Evolutionary conservation across 768 basidiomycete species (phyloP), one percentile per base, ranked within the genome.

Genomic region (Sarcodon sp.): DNA sequence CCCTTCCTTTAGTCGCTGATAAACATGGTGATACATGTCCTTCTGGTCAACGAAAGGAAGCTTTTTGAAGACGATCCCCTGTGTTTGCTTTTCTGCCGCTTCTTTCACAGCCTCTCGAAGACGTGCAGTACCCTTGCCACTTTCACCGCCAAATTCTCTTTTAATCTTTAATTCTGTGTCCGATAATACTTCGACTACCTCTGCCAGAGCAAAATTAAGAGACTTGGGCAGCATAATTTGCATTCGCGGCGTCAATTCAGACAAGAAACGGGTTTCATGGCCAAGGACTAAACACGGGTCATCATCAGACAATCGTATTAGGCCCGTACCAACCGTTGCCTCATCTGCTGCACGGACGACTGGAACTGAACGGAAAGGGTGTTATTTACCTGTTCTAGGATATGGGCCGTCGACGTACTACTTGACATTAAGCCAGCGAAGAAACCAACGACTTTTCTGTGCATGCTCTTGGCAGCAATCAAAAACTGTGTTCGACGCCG

Each of bases 21-120:
- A 99, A 4, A 98, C 96, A 50, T 88, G 74, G 13, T 83, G 79
- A 64, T 98, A 99, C 83, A 96, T 97, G 46, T 88, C 79, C 52
- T 86, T 79, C 61, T 98, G 96, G 67, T 99, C 87, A 52, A 99
- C 79, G 60, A 83, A 83, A 1, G 93, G 91, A 49, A 98, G 64
- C 35, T 69, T 71, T 65, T 92, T 91, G 73, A 80, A 97, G 12
- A 80, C 69, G 43, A 94, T 52, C 0, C 93, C 92, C 21, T 59
- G 61, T 35, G 69, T 55, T 8, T 81, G 80, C 41, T 76, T 66
- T 43, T 67, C 66, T 49, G 72, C 70, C 34, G 74, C 57, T 58
- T 89, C 84, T 34, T 72, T 68, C 45, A 79, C 53, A 60, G 79
- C 80, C 55, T 90, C 87, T 48, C 79, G 74, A 44, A 85, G 68